A percentile compares a stretch with the other conserved stretches of the same genome.
Conservation (phyloP, 2,329 filamentous ascomycete genomes). For the Sclerotinia sclerotiorum region DNA sequence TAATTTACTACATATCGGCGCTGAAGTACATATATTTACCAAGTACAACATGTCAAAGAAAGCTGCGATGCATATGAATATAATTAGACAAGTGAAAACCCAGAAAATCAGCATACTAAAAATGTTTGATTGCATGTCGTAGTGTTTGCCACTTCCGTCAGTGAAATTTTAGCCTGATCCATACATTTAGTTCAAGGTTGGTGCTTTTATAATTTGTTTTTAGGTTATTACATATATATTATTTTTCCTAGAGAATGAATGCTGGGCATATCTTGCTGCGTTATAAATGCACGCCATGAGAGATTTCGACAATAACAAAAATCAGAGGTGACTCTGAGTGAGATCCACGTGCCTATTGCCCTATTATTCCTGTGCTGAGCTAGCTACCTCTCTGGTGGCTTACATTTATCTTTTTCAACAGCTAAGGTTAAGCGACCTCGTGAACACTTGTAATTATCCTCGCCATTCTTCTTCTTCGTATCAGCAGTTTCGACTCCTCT, state of each 20-base stretch:
- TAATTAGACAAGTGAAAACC: not conserved
- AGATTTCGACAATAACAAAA: not conserved
- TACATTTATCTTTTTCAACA: no score
- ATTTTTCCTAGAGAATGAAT: not conserved
- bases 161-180: no score
- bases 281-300: not conserved
- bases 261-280: not conserved
- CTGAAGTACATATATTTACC: not conserved
- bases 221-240: not conserved
- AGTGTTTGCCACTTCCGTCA: not conserved
- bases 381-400: no score
- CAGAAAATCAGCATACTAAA: not conserved
- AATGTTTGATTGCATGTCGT: not conserved
- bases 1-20: not conserved
- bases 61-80: not conserved
- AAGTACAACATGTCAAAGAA: no score
- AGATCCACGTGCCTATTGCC: rapidly evolving
- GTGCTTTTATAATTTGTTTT: not conserved
- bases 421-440: no score
- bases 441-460: no score
- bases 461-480: no score
- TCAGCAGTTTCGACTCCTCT: no score
- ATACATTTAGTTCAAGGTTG: not conserved
- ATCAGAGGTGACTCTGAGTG: not conserved
- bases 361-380: no score